A percentile compares a stretch with the other conserved stretches of the same genome.
phyloP scores from a whole-genome alignment of 148 eudicot species.

The Selenicereus undatus region DNA sequence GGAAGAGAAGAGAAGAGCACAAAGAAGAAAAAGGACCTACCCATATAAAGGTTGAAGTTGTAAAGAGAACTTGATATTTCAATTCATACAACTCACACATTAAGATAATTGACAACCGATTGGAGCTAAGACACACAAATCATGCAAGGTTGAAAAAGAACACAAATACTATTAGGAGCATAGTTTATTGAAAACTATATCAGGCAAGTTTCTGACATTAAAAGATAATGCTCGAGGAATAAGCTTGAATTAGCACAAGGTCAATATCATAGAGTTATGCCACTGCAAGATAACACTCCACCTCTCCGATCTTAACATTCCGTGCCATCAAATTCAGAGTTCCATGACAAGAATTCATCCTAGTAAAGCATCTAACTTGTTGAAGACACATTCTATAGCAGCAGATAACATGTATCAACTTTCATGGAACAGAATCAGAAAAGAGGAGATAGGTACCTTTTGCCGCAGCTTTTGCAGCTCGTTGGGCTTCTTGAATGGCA shows the following conservation, averaged over 20 bases:
- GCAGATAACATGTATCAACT: constrained; percentile 1
- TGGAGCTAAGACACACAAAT: neutral
- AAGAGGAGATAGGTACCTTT: constrained; percentile 44
- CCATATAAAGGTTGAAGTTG: neutral
- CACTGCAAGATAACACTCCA: neutral
- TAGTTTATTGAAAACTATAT: neutral
- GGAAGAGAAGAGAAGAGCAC: neutral
- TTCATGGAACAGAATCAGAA: neutral
- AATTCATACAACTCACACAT: neutral
- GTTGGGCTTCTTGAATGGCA: constrained; percentile 89
- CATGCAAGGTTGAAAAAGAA: too few relatives aligned
- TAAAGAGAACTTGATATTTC: neutral
- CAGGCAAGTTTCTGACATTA: neutral
- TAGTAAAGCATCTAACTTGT: neutral
- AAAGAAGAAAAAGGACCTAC: neutral
- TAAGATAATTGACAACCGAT: neutral
- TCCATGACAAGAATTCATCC: neutral
- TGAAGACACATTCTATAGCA: too few relatives aligned
- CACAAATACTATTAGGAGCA: too few relatives aligned
- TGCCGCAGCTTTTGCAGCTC: constrained; percentile 93
- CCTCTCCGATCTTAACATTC: neutral
- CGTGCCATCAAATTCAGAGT: neutral
- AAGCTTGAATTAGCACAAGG: neutral
- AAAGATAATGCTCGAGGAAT: neutral
- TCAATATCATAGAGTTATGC: neutral